Evolutionary conservation across 164 flowering plant species (phyloP), one percentile per base, ranked within the genome.

Genomic region (Aristolochia contorta): DNA sequence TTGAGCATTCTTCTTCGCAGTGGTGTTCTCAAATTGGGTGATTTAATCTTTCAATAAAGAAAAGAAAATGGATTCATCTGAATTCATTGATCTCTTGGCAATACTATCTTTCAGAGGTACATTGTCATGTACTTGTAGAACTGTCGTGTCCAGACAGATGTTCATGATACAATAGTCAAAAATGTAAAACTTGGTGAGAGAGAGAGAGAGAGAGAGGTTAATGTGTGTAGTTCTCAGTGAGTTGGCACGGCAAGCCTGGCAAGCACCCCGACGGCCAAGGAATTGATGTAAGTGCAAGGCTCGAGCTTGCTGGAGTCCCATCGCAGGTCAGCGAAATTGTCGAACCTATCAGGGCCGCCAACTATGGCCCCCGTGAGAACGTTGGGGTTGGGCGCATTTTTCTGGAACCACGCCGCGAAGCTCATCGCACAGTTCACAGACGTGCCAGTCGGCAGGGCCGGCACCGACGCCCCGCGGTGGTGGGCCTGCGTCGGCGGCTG

Each of bases 331-430:
- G 60, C 23, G 60, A 91, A 91, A 45, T 81, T 72, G 57, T 93
- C 98, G 53, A 68, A 58, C 0, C 72, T 68, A 64, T 92, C 90
- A 12, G 98, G 98, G 9, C 98, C 98, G 1, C 98, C 98, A 0
- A 93, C 72, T 4, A 93, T 75, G 61, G 98, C 98, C 0, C 98
- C 98, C 0, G 96, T 91, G 16, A 91, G 86, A 79, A 84, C 96
- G 43, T 91, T 82, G 1, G 80, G 75, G 77, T 93, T 93, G 0
- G 94, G 82, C 2, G 0, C 8, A 30, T 81, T 46, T 46, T 65
- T 76, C 15, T 62, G 57, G 71, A 30, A 82, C 82, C 81, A 89
- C 20, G 79, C 1, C 0, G 65, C 73, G 63, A 93, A 93, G 76
- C 79, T 83, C 87, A 81, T 72, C 6, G 76, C 70, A 63, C 98